Conservation (phyloP, 2,329 filamentous ascomycete species). For the Neoarthrinium moseri region DNA sequence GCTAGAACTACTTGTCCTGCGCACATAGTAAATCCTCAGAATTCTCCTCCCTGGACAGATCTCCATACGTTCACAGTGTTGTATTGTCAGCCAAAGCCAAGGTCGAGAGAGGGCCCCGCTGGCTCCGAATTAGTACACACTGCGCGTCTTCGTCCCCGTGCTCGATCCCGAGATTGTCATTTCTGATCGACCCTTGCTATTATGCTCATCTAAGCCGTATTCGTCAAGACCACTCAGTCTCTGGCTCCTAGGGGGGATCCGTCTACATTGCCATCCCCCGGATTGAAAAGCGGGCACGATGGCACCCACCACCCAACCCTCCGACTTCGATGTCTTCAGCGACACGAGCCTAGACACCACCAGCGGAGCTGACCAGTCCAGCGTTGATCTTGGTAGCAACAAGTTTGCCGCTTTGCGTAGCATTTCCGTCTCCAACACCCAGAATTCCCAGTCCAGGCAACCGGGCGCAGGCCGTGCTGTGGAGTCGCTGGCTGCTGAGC, state of each 20-base stretch:
- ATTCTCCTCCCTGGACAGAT: too few relatives aligned
- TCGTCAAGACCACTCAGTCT: conserved; percentile 15
- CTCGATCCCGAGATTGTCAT: conserved; percentile 14
- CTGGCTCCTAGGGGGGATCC: conserved; percentile 19
- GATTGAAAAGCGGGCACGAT: conserved; percentile 17
- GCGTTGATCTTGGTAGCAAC: conserved; percentile 8
- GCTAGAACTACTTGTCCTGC: too few relatives aligned
- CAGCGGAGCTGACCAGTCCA: conserved; percentile 18
- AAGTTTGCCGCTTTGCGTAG: conserved; percentile 23
- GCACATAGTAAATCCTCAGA: too few relatives aligned
- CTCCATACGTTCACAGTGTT: too few relatives aligned
- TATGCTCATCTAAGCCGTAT: conserved; percentile 18
- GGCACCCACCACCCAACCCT: conserved; percentile 19
- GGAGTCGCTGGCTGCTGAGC: conserved; percentile 30
- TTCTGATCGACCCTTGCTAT: conserved; percentile 21
- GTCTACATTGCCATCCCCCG: conserved; percentile 14
- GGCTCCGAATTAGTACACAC: conserved; percentile 11
- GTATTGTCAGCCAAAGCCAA: too few relatives aligned
- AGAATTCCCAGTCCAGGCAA: conserved; percentile 23
- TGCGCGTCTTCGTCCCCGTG: conserved; percentile 16
- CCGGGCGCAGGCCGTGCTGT: conserved; percentile 16
- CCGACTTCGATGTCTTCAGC: conserved; percentile 23
- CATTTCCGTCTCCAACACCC: conserved; percentile 25
- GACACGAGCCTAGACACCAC: conserved; percentile 16
- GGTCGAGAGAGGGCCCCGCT: neutral